Evolutionary conservation across 352 stramenopile genomes (phyloP).

Genomic region (Discostella stelligera): DNA sequence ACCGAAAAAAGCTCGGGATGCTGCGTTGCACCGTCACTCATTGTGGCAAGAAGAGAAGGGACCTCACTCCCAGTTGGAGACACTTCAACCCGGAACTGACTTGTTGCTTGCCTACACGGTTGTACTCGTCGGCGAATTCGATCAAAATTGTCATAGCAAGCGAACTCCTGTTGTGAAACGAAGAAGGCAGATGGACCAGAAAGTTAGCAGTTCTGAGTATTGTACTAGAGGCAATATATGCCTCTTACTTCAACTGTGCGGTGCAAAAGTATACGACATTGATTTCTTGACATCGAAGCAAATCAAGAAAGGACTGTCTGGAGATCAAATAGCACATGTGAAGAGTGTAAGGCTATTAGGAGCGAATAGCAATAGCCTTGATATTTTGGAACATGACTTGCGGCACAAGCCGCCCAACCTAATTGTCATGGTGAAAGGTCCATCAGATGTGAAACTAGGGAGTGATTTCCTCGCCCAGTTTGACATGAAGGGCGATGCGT

Average conservation of each 20-base stretch:
- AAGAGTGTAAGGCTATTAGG: slow-evolving; percentile 2
- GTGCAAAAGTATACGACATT: slow-evolving; percentile 46
- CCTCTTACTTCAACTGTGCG: slow-evolving; percentile 45
- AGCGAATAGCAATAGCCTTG: background rate
- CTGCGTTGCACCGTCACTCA: slow-evolving; percentile 30
- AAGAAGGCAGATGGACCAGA: slow-evolving; percentile 17
- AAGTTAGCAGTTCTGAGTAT: slow-evolving; percentile 14
- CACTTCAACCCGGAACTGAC: slow-evolving; percentile 31
- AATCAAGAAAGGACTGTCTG: slow-evolving; percentile 25
- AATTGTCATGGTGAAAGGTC: slow-evolving; percentile 40
- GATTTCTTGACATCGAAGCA: slow-evolving; percentile 25
- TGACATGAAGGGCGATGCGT: background rate
- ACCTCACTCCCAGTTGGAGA: slow-evolving; percentile 19
- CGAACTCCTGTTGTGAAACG: slow-evolving; percentile 12
- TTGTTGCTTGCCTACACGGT: slow-evolving; percentile 43
- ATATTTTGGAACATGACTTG: slow-evolving; percentile 27
- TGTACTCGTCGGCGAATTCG: slow-evolving; percentile 48
- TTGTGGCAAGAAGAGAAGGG: slow-evolving; percentile 25
- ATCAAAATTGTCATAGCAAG: slow-evolving; percentile 22
- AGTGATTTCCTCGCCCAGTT: slow-evolving; percentile 25
- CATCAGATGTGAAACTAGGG: slow-evolving; percentile 33
- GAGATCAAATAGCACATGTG: slow-evolving; percentile 15
- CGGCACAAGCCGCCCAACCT: background rate
- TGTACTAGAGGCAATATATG: slow-evolving; percentile 27
- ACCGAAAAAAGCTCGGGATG: slow-evolving; percentile 28